Percentiles rank a stretch among this genome's conserved stretches.
phyloP scores from a whole-genome alignment of 768 basidiomycete genomes.

The Leccinum olivaceopallidum region DNA sequence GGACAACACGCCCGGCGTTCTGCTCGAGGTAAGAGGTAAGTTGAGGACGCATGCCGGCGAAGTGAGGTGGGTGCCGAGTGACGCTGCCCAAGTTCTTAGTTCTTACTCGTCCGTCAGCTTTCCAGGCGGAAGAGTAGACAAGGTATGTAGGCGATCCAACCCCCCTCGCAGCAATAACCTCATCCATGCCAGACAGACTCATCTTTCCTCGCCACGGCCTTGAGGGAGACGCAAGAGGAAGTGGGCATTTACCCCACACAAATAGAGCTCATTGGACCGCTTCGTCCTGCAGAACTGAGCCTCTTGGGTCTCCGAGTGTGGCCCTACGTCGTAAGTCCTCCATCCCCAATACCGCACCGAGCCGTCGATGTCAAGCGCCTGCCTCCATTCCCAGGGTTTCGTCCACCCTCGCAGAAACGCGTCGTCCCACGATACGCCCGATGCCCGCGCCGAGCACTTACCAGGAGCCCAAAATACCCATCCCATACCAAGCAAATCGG shows the following conservation, averaged over 20 bases:
- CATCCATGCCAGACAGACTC: conserved; percentile 45
- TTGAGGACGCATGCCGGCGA: conserved; percentile 77
- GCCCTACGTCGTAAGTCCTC: conserved; percentile 68
- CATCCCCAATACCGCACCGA: not conserved
- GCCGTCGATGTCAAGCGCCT: not conserved
- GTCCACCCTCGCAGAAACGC: conserved; percentile 18
- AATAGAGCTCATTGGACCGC: conserved; percentile 64
- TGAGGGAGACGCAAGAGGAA: conserved; percentile 78
- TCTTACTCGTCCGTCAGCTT: conserved; percentile 47
- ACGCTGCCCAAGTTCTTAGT: not conserved
- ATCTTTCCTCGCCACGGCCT: conserved; percentile 55
- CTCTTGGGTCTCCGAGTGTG: conserved; percentile 64
- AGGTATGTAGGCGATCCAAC: conserved; percentile 40
- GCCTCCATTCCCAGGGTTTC: conserved; percentile 37
- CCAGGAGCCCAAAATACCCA: not conserved
- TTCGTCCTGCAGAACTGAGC: conserved; percentile 63
- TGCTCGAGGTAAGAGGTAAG: conserved; percentile 69
- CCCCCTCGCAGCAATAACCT: not conserved
- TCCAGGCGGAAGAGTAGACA: conserved; percentile 71
- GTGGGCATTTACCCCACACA: conserved; percentile 59
- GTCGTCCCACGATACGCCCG: not conserved
- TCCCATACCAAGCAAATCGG: not conserved
- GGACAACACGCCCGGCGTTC: conserved; percentile 58
- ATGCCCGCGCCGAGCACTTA: not conserved
- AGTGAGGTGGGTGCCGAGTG: conserved; percentile 55